Evolutionary conservation across 768 basidiomycete genomes (phyloP).

Genomic region (Panaeolus papilionaceus): DNA sequence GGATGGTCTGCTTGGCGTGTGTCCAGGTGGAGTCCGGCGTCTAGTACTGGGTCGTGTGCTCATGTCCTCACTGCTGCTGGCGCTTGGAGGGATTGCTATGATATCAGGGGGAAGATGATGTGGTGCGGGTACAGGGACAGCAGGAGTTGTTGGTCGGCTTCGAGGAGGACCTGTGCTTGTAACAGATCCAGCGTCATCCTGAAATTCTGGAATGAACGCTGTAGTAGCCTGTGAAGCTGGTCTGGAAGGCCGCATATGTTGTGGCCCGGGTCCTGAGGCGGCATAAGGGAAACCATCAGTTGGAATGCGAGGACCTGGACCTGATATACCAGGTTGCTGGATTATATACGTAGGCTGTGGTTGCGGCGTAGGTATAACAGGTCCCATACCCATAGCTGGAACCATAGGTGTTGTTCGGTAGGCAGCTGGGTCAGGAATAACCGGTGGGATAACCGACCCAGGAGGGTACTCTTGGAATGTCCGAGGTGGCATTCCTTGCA

Average conservation of each 20-base stretch:
- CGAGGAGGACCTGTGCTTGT: conserved; percentile 20
- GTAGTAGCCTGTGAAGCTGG: conserved; percentile 11
- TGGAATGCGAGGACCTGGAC: conserved; percentile 24
- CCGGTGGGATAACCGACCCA: conserved; percentile 45
- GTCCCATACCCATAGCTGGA: conserved; percentile 13
- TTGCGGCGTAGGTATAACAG: conserved; percentile 22
- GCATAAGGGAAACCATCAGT: conserved; percentile 24
- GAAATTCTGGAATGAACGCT: conserved; percentile 16
- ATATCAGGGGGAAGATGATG: conserved; percentile 23
- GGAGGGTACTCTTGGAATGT: conserved; percentile 29
- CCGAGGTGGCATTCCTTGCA: conserved; percentile 18
- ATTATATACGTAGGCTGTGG: conserved; percentile 21
- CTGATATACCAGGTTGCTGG: conserved; percentile 17
- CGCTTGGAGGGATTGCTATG: conserved; percentile 22
- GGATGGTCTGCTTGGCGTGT: conserved; percentile 20
- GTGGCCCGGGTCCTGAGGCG: conserved; percentile 20
- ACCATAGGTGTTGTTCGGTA: conserved; percentile 21
- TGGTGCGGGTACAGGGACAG: conserved; percentile 24
- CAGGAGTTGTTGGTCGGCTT: conserved; percentile 9
- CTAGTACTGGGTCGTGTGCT: conserved; percentile 16
- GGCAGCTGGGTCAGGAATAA: conserved; percentile 32
- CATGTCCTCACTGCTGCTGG: conserved; percentile 26
- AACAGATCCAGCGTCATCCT: conserved; percentile 4
- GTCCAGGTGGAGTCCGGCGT: conserved; percentile 7
- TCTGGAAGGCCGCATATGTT: conserved; percentile 4